Evolutionary conservation across 345 rosid genomes (phyloP), one percentile per base, ranked within the genome.

Genomic region (Acer saccharum): DNA sequence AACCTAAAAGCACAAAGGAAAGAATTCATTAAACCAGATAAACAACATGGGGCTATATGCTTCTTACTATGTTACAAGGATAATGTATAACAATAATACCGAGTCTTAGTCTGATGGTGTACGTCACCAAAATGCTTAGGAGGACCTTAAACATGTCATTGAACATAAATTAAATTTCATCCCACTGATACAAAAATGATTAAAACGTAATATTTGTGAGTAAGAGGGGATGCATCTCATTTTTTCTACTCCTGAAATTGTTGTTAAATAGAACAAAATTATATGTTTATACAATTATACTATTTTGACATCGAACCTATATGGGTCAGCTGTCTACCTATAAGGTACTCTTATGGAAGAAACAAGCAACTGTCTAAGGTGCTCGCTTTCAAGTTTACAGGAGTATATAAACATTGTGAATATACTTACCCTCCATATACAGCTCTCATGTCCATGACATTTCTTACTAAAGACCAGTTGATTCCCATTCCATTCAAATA

Each of bases 391-490:
- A 57, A 57, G 61, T 18, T 57, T 57, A n/a, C 6, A 16, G 60
- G 74, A 29, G 17, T 8, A n/a, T 10, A 12, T n/a, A 17, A 9
- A 14, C 4, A 63, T 8, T 16, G 64, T 39, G 16, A 21, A 79
- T 46, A 71, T 50, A 71, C 88, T 87, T 78, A 91, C 96, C 98
- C 99, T 88, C 98, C 98, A 81, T 92, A 93, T 25, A 89, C 92
- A 71, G 98, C 95, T 82, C 87, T 92, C 98, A 93, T 95, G 84
- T 93, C 99, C 94, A 95, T 90, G 78, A 90, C 89, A 71, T 93
- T 95, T 74, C 99, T 89, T 76, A 90, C 87, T 23, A 81, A 81
- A 81, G 93, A 87, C 96, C 95, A 91, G 75, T 82, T 65, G 1
- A 93, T 88, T 77, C 86, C 92, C 81, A 93, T 84, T 63, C 80